These are phyloP conservation scores for Balakata baccata DNA, from an alignment of 345 rosid genomes.

Conservation along the genomic window DNA sequence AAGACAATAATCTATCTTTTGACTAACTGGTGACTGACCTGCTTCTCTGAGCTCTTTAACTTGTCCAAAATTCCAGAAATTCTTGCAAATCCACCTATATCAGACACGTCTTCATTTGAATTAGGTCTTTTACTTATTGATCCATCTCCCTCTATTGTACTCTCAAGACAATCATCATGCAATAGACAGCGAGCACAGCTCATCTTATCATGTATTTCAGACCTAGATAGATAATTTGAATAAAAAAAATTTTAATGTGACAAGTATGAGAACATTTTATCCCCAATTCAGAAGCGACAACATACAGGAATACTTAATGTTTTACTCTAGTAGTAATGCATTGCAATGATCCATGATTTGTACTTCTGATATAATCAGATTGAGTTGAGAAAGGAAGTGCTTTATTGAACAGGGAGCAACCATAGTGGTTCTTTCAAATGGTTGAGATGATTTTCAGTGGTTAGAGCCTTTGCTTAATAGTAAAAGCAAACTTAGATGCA, in stretches of 20 bases:
- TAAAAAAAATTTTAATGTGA: not conserved
- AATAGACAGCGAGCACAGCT: conserved; percentile 63
- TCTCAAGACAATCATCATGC: conserved; percentile 29
- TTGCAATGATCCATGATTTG: not conserved
- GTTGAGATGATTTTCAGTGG: no score
- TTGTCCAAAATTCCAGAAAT: conserved; percentile 62
- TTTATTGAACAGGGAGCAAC: not conserved
- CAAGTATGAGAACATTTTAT: not conserved
- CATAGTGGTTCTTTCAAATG: no score
- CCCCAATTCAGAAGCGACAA: not conserved
- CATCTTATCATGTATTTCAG: conserved; percentile 90
- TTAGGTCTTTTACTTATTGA: conserved; percentile 22
- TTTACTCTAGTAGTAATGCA: not conserved
- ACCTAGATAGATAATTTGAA: conserved; percentile 43
- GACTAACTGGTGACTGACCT: conserved; percentile 42
- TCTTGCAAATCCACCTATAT: conserved; percentile 85
- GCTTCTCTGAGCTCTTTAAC: conserved; percentile 76
- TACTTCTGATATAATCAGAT: not conserved
- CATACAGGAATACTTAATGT: not conserved
- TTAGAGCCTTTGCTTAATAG: no score
- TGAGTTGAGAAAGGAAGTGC: not conserved
- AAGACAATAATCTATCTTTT: not conserved
- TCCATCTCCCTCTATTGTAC: conserved; percentile 29
- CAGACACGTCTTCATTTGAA: conserved; percentile 38
- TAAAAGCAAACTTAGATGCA: no score